phyloP scores from a whole-genome alignment of 345 rosid species.

The Abelmoschus esculentus region DNA sequence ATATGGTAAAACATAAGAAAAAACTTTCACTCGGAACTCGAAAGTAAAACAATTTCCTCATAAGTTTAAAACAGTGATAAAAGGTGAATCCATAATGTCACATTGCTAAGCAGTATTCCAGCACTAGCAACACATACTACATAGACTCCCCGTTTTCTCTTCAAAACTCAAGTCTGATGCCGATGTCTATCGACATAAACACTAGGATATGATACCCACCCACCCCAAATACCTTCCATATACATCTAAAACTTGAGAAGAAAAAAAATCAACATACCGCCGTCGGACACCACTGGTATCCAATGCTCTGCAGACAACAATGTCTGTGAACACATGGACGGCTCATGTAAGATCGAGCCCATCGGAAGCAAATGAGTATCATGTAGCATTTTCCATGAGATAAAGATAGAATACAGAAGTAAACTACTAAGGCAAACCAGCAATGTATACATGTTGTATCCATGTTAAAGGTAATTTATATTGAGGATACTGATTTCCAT shows the following conservation, averaged over 20 bases:
- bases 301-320: not conserved
- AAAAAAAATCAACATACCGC: not conserved
- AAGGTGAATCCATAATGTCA: not conserved
- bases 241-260: not conserved
- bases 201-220: not conserved
- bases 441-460: not conserved
- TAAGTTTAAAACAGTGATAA: not conserved
- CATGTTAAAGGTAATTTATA: not conserved
- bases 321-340: not conserved
- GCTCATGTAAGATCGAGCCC: not conserved
- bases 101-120: not conserved
- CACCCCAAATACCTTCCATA: not conserved
- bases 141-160: no score
- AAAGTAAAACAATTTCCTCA: not conserved
- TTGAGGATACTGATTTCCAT: not conserved
- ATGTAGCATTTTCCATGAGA: not conserved
- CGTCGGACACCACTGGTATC: not conserved
- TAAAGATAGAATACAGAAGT: not conserved
- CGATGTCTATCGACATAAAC: no score
- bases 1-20: not conserved
- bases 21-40: not conserved
- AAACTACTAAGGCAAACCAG: not conserved
- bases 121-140: not conserved
- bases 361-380: not conserved
- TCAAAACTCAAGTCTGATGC: no score